Base-by-base conservation (phyloP, 2,329 filamentous ascomycete genomes). In the Colletotrichum simmondsii region DNA sequence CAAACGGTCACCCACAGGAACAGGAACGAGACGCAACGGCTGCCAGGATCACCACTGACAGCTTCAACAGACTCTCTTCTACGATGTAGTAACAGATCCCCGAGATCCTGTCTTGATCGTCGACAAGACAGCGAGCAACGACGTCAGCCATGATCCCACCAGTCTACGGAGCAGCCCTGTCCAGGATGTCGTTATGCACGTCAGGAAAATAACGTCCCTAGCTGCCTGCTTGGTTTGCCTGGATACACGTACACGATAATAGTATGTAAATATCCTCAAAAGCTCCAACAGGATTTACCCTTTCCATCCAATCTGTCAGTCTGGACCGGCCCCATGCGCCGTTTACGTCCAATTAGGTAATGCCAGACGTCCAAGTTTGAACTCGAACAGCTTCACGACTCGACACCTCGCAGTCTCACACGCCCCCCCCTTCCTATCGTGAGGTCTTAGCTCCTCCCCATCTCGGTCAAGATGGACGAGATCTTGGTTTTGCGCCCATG, bases 271-370 rank as follows among this genome's bases (percentile, higher is more conserved):
- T 12, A 16, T n/a, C 42, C 59, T 32, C 16, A 49, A 35, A 14
- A 46, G 24, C 59, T 14, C 46, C 14, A 11, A 28, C 46, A 14
- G 2, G 7, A 22, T 52, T 24, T 30, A 26, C 59, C 59, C 26
- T 26, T 49, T 49, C 6, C 26, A 12, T 22, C n/a, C 16, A 32
- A 49, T 10, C 65, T 32, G 53, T 49, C 16, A 32, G 28, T 5
- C 65, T 32, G 53, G 35, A 35, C 28, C 56, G 58, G 58, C 52
- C 42, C 65, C 58, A 3, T 57, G 54, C 49, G 58, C 65, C 26
- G 61, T 49, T 72, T 63, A 53, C 26, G 57, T 59, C 65, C 26
- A 68, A 57, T 72, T 63, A 53, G 35, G 57, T 59, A 59, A 63
- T 58, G 35, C 37, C 42, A 63, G 63, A 68, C 68, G 52, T 37